Conservation (phyloP, 176 grass and related monocot genomes). For the Lolium rigidum region DNA sequence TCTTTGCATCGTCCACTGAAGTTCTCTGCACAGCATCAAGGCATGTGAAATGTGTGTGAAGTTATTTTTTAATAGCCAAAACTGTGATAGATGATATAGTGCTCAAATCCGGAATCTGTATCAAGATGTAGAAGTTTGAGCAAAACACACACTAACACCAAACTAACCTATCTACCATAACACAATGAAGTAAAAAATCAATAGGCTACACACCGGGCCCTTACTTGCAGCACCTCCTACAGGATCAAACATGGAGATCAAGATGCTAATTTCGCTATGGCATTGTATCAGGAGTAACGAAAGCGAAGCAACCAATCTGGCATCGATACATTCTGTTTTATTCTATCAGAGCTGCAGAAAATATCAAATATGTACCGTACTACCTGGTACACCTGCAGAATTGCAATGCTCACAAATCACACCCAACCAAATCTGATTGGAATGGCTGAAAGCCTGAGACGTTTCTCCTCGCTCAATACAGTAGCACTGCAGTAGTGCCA, state of each 20-base stretch:
- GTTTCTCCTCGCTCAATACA: not conserved
- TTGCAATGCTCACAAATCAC: not conserved
- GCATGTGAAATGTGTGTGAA: not conserved
- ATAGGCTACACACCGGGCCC: not conserved
- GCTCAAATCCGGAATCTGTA: not conserved
- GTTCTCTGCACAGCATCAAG: constrained; percentile 15
- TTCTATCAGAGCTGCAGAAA: no score
- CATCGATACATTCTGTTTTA: not conserved
- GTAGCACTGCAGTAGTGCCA: not conserved
- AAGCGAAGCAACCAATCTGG: not conserved
- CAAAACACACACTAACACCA: not conserved
- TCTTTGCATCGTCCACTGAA: constrained; percentile 53
- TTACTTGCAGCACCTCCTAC: not conserved
- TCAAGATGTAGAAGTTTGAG: not conserved
- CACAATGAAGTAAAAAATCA: not conserved
- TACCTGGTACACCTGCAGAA: not conserved
- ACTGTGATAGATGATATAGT: not conserved
- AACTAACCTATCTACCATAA: not conserved
- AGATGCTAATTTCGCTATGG: not conserved
- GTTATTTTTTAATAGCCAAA: not conserved
- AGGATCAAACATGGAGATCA: not conserved
- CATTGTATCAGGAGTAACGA: not conserved
- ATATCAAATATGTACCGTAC: not conserved
- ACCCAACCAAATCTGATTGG: not conserved
- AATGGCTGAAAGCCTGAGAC: not conserved